A percentile compares a stretch with the other conserved stretches of the same genome.
phyloP scores from a whole-genome alignment of 352 stramenopile species.

The Pythium periplocum region DNA sequence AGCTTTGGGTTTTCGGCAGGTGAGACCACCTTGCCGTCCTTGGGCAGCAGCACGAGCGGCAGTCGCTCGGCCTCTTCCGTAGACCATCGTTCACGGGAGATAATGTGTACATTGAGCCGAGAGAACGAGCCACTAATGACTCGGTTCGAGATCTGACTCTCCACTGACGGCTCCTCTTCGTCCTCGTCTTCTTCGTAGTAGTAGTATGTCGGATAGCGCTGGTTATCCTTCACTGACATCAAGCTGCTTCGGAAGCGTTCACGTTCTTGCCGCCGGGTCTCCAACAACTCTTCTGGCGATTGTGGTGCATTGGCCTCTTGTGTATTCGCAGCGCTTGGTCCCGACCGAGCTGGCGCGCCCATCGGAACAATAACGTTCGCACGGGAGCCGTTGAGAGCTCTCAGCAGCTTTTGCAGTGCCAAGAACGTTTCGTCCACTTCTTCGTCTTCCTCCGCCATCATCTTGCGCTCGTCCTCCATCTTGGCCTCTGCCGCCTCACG shows the following conservation, averaged over 20 bases:
- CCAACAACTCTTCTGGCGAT: slow-evolving; percentile 72
- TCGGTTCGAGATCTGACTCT: slow-evolving; percentile 75
- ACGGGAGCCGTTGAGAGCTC: slow-evolving; percentile 46
- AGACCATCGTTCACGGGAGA: slow-evolving; percentile 65
- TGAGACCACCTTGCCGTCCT: slow-evolving; percentile 54
- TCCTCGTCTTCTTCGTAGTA: slow-evolving; percentile 71
- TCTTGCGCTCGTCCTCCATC: slow-evolving; percentile 29
- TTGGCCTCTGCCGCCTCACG: background rate
- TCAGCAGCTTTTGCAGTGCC: slow-evolving; percentile 68
- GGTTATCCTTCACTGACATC: slow-evolving; percentile 34
- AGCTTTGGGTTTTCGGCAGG: slow-evolving; percentile 78
- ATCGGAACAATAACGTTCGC: slow-evolving; percentile 2
- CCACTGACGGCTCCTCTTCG: slow-evolving; percentile 56
- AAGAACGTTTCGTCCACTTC: slow-evolving; percentile 80
- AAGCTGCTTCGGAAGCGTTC: slow-evolving; percentile 66
- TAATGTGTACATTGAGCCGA: slow-evolving; percentile 64
- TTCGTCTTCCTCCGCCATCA: slow-evolving; percentile 35
- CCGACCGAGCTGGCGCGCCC: background rate
- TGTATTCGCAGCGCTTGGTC: slow-evolving; percentile 1
- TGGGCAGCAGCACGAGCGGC: slow-evolving; percentile 66
- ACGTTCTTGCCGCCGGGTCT: slow-evolving; percentile 52
- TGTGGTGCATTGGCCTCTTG: background rate
- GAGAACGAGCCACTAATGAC: slow-evolving; percentile 83
- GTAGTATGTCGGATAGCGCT: slow-evolving; percentile 42
- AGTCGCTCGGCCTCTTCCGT: slow-evolving; percentile 63